Evolutionary conservation across 441 rosid genomes (phyloP).

Genomic region (Croton setiger): DNA sequence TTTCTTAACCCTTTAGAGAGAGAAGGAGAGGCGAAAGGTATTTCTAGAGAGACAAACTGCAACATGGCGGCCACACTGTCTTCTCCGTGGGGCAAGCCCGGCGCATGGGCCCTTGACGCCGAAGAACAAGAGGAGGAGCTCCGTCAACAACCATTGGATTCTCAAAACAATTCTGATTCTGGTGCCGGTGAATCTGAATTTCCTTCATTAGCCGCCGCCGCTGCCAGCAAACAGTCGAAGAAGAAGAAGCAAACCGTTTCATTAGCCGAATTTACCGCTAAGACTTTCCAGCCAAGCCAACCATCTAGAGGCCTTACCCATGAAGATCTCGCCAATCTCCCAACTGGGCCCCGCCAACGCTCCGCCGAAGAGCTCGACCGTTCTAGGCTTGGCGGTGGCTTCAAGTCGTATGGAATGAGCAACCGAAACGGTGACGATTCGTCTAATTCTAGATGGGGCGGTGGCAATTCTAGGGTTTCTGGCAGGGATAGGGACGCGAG

Average conservation of each 20-base stretch:
- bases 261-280: constrained; percentile 49
- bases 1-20: not conserved
- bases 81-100: constrained; percentile 87
- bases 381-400: constrained; percentile 69
- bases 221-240: constrained; percentile 57
- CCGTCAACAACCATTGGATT: constrained; percentile 29
- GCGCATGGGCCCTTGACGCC: constrained; percentile 91
- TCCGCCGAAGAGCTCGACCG: constrained; percentile 82
- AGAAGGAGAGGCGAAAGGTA: no score
- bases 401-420: constrained; percentile 49
- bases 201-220: constrained; percentile 67
- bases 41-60: not conserved
- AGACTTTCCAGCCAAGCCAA: constrained; percentile 24
- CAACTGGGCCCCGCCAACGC: constrained; percentile 83
- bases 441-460: constrained; percentile 51
- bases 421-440: constrained; percentile 51
- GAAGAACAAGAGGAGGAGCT: constrained; percentile 80
- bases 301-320: constrained; percentile 39
- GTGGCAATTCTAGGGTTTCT: constrained; percentile 43
- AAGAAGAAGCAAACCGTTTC: constrained; percentile 64
- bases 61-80: constrained; percentile 79
- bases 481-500: constrained; percentile 45
- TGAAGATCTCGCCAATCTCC: constrained; percentile 57
- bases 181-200: constrained; percentile 40
- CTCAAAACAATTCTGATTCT: constrained; percentile 1